Evolutionary conservation across 2,329 filamentous ascomycete species (phyloP).

Genomic region (Monilinia polystroma): DNA sequence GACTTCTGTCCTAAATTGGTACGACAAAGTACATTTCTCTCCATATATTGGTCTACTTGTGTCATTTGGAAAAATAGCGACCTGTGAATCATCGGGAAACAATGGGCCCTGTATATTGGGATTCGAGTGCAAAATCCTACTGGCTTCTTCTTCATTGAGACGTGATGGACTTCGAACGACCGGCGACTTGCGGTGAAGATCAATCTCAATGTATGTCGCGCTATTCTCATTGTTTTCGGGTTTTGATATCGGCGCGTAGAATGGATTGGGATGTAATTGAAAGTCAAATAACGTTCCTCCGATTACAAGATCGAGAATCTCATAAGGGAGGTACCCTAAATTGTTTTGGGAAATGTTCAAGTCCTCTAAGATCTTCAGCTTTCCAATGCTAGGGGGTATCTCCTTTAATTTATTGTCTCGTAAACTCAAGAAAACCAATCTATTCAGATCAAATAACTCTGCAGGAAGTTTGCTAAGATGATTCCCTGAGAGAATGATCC

Average conservation of each 20-base stretch:
- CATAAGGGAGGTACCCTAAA: conserved; percentile 55
- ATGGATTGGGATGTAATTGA: conserved; percentile 62
- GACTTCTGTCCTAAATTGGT: conserved; percentile 36
- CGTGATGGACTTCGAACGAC: not conserved
- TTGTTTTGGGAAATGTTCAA: conserved; percentile 67
- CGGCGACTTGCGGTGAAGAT: not conserved
- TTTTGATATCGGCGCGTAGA: conserved; percentile 46
- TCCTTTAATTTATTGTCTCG: conserved; percentile 62
- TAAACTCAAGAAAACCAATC: conserved; percentile 64
- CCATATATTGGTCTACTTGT: not conserved
- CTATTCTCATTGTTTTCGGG: not conserved
- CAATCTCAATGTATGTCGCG: not conserved
- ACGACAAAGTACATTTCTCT: conserved; percentile 25
- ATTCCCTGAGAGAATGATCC: conserved; percentile 63
- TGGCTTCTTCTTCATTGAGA: not conserved
- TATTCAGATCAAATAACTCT: conserved; percentile 59
- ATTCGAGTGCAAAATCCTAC: not conserved
- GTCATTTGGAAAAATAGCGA: not conserved
- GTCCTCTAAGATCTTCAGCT: conserved; percentile 56
- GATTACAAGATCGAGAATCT: conserved; percentile 25
- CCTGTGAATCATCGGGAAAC: not conserved
- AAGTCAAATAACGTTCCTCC: conserved; percentile 50
- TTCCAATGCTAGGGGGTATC: conserved; percentile 58
- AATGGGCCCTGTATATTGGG: not conserved
- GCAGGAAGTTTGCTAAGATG: conserved; percentile 55